Evolutionary conservation across 345 rosid species (phyloP), one percentile per base, ranked within the genome.

Genomic region (Lepidium sativum): DNA sequence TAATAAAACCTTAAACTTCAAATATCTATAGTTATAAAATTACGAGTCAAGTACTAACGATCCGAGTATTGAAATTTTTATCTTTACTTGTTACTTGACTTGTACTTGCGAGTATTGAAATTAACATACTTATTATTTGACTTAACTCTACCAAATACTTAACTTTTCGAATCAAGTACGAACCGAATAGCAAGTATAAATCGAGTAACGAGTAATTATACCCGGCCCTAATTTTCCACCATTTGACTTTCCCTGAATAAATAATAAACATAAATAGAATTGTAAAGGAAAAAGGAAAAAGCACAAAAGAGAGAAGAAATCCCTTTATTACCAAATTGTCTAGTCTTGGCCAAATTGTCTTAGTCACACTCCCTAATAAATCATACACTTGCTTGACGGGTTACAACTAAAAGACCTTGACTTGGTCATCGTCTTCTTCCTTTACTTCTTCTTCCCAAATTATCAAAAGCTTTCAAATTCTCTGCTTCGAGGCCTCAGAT

Each of bases 351-450:
- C 21, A 15, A n/a, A n/a, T n/a, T n/a, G n/a, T n/a, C 10, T 27
- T 9, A 17, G 29, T 29, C 50, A 12, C 6, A 31, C 40, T 9
- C 23, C 6, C 2, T 29, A 11, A 9, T 29, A 58, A 25, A 58
- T 58, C 37, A 14, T 63, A 54, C 10, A 54, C 17, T 55, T 53
- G 9, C 10, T 55, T 55, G 63, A 65, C 60, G 37, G 17, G 15
- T 4, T 16, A 25, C 12, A n/a, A 5, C 2, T 18, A 54, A 35
- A 15, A 31, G 38, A 44, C 29, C 16, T 15, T 15, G 60, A 39
- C 57, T 37, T 32, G 14, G 38, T 67, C 64, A 45, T 35, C 55
- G 40, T 68, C 63, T 37, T 11, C 33, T 67, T 56, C 44, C 48
- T 45, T 41, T 8, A 15, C 15, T 58, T 23, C 21, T 29, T 11